phyloP scores from a whole-genome alignment of 257 asterid species.

The Scutellaria galericulata region DNA sequence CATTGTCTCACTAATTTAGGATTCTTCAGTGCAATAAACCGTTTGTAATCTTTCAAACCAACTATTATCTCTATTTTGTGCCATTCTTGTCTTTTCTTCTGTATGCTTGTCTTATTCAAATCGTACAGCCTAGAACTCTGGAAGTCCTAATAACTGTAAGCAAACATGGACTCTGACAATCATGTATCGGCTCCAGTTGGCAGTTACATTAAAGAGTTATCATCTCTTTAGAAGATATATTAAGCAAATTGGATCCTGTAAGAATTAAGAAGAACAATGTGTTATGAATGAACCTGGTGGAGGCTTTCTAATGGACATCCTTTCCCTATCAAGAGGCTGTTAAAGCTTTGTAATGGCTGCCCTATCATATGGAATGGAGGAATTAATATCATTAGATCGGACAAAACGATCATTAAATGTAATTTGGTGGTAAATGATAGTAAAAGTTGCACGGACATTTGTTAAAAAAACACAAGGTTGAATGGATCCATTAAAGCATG shows the following conservation, averaged over 20 bases:
- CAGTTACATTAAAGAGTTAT: background rate
- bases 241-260: slow-evolving; percentile 7
- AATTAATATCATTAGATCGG: slow-evolving; percentile 18
- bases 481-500: background rate
- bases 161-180: slow-evolving; percentile 4
- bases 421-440: background rate
- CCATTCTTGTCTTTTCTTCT: slow-evolving; percentile 16
- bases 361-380: slow-evolving; percentile 1
- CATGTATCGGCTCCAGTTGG: background rate
- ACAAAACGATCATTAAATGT: background rate
- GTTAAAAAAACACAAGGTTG: no score
- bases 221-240: slow-evolving; percentile 3
- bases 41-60: background rate
- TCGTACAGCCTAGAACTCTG: background rate
- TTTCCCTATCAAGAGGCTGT: background rate
- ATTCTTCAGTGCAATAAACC: slow-evolving; percentile 1
- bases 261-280: slow-evolving; percentile 7
- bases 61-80: background rate
- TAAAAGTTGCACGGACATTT: background rate
- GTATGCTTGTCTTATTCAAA: slow-evolving; percentile 25
- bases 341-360: background rate
- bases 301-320: background rate
- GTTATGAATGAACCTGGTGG: background rate
- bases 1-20: background rate
- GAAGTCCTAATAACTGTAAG: slow-evolving; percentile 9